Evolutionary conservation across 768 basidiomycete genomes (phyloP).

Genomic region (Cantharellus anzutake): DNA sequence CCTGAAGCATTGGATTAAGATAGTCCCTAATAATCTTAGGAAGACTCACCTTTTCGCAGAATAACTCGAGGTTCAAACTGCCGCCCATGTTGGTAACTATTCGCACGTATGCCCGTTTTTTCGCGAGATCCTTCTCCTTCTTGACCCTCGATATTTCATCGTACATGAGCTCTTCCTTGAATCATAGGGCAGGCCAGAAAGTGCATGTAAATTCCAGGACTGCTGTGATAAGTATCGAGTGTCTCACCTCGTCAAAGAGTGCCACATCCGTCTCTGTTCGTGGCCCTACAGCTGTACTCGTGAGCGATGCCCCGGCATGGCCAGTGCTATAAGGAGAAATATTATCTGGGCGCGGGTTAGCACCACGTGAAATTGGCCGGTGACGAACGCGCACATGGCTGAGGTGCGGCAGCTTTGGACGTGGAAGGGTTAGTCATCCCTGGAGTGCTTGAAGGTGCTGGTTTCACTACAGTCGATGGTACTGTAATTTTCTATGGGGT

Average conservation of each 20-base stretch:
- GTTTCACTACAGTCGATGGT: no score
- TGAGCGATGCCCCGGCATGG: constrained; percentile 78
- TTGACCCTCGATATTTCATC: constrained; percentile 80
- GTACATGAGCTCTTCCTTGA: constrained; percentile 90
- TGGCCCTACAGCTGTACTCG: constrained; percentile 79
- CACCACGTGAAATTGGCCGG: background rate
- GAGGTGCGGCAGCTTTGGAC: background rate
- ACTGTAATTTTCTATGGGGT: no score
- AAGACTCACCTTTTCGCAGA: constrained; percentile 58
- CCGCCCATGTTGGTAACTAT: constrained; percentile 78
- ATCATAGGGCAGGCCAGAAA: background rate
- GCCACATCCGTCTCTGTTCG: constrained; percentile 52
- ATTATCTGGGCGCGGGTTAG: constrained; percentile 37
- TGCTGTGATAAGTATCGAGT: background rate
- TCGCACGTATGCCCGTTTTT: constrained; percentile 86
- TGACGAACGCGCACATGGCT: background rate
- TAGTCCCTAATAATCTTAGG: background rate
- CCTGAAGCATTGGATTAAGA: constrained; percentile 25
- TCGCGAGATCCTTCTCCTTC: constrained; percentile 86
- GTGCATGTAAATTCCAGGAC: background rate
- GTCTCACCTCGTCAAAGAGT: constrained; percentile 75
- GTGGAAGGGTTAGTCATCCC: background rate
- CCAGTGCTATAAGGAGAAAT: constrained; percentile 84
- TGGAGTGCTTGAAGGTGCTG: background rate
- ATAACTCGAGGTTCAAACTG: constrained; percentile 67